Evolutionary conservation across 805 yeast genomes (phyloP).

Genomic region (Kluyveromyces wickerhamii): DNA sequence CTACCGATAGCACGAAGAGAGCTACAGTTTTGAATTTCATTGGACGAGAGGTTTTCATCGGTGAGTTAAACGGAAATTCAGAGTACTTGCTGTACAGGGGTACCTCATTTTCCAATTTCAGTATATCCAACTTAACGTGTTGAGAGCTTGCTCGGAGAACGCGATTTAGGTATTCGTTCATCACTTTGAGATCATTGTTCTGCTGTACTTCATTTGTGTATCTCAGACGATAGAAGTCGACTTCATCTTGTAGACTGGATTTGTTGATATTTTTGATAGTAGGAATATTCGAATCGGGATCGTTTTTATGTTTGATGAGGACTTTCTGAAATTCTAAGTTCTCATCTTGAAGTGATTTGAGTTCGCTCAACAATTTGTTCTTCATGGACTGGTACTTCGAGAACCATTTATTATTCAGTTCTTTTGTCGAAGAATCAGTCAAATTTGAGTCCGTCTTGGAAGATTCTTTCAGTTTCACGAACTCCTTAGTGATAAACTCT

Average conservation of each 20-base stretch:
- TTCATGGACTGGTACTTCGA: conserved; percentile 18
- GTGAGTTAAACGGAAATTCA: background rate
- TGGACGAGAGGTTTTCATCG: conserved; percentile 1
- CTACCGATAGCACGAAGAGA: conserved; percentile 22
- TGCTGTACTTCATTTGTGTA: conserved; percentile 26
- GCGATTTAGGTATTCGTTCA: conserved; percentile 27
- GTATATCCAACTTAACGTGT: conserved; percentile 23
- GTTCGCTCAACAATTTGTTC: conserved; percentile 16
- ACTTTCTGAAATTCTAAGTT: conserved; percentile 17
- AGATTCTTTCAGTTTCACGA: conserved; percentile 12
- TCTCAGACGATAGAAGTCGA: conserved; percentile 26
- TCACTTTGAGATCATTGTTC: conserved; percentile 26
- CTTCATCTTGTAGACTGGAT: conserved; percentile 13
- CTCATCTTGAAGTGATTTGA: conserved; percentile 22
- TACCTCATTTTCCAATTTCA: conserved; percentile 20
- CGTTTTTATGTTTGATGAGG: conserved; percentile 11
- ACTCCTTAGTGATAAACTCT: conserved; percentile 22
- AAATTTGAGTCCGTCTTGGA: conserved; percentile 2
- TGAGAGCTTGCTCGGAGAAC: conserved; percentile 25
- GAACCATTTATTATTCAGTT: conserved; percentile 7
- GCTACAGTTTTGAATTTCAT: conserved; percentile 26
- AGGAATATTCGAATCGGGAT: conserved; percentile 9
- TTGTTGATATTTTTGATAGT: conserved; percentile 6
- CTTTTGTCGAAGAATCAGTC: conserved; percentile 4
- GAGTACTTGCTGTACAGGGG: conserved; percentile 3